Conservation (phyloP, 441 rosid genomes). For the Metrosideros polymorpha region DNA sequence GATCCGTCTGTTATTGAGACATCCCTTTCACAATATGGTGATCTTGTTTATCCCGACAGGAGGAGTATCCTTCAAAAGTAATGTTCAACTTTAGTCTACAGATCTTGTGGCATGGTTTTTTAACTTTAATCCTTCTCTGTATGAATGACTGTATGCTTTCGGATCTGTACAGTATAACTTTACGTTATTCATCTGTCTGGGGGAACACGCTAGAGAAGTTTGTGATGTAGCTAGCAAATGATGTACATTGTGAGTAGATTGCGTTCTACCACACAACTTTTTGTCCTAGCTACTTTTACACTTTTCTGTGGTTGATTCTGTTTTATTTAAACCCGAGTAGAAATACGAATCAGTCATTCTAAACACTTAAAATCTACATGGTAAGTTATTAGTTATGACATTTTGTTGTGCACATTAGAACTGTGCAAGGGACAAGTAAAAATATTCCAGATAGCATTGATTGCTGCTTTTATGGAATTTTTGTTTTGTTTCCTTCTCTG, state of each 20-base stretch:
- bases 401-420: background rate
- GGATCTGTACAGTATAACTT: conserved; percentile 1
- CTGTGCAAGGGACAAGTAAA: background rate
- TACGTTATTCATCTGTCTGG: fast-evolving
- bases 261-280: background rate
- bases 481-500: background rate
- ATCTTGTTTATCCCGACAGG: conserved; percentile 68
- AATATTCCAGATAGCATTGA: background rate
- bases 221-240: background rate
- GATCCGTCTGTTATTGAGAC: conserved; percentile 60
- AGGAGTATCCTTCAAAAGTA: conserved; percentile 59
- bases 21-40: conserved; percentile 83
- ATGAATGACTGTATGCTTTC: background rate
- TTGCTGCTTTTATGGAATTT: background rate
- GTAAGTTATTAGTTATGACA: background rate
- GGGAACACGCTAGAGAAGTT: background rate
- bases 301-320: background rate
- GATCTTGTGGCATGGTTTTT: background rate
- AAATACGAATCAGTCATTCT: background rate
- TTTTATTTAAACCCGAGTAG: background rate
- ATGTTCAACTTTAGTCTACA: background rate
- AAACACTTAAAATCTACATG: background rate
- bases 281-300: background rate
- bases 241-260: background rate
- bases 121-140: background rate